phyloP scores from a whole-genome alignment of 1,139 yeast species.

The Wickerhamiella pararugosa region DNA sequence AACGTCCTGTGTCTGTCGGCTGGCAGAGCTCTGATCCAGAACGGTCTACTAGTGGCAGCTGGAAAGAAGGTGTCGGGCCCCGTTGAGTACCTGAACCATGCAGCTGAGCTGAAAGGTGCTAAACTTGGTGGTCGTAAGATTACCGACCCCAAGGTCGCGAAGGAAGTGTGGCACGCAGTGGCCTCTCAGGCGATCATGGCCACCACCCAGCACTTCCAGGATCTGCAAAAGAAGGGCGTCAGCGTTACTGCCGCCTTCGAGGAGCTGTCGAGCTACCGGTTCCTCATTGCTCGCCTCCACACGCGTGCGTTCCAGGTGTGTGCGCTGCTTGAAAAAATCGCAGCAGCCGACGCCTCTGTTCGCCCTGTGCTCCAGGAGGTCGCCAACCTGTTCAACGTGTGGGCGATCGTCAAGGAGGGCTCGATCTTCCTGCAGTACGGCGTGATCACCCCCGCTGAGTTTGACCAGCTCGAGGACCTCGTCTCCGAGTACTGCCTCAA shows the following conservation, averaged over 20 bases:
- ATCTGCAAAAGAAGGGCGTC: conserved; percentile 7
- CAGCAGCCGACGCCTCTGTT: conserved; percentile 16
- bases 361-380: conserved; percentile 32
- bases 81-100: conserved; percentile 19
- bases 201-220: conserved; percentile 20
- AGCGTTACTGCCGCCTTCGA: conserved; percentile 25
- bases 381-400: conserved; percentile 45
- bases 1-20: conserved; percentile 70
- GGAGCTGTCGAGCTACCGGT: conserved; percentile 28
- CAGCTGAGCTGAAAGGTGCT: conserved; percentile 1
- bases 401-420: conserved; percentile 57
- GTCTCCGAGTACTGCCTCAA: conserved; percentile 23
- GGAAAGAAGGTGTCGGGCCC: conserved; percentile 23
- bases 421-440: conserved; percentile 57
- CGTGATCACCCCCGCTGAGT: conserved; percentile 30
- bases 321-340: conserved; percentile 24
- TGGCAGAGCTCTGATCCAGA: conserved; percentile 36
- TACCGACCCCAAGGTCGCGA: conserved; percentile 21
- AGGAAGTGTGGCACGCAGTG: conserved; percentile 30
- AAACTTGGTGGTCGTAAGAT: conserved; percentile 20
- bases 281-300: conserved; percentile 30
- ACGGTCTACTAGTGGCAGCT: conserved; percentile 20
- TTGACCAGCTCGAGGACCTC: conserved; percentile 21
- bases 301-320: conserved; percentile 26
- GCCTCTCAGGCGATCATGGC: conserved; percentile 24